These are phyloP conservation scores for Candida silvatica DNA, from an alignment of 805 yeast species.

Conservation along the genomic window DNA sequence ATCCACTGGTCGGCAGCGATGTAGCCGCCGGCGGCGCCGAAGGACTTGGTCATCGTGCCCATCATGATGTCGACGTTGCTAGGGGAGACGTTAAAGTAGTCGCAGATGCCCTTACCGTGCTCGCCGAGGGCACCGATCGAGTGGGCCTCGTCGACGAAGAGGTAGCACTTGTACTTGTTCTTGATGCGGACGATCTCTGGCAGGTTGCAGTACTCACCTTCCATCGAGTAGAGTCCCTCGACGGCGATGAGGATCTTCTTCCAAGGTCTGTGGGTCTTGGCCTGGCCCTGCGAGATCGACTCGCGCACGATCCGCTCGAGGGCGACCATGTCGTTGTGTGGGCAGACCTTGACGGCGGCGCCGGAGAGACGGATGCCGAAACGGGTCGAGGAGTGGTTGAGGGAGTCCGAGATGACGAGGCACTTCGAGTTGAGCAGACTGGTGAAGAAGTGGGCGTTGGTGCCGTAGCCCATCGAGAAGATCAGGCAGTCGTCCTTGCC, in stretches of 20 bases:
- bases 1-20: slow-evolving; percentile 66
- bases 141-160: slow-evolving; percentile 96
- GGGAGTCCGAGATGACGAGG: slow-evolving; percentile 85
- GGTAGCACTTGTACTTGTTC: slow-evolving; percentile 78
- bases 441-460: slow-evolving; percentile 82
- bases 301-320: slow-evolving; percentile 74
- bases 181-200: slow-evolving; percentile 68
- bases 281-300: slow-evolving; percentile 89
- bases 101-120: slow-evolving; percentile 89
- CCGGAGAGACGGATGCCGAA: slow-evolving; percentile 92
- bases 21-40: slow-evolving; percentile 99
- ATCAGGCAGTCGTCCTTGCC: slow-evolving; percentile 86
- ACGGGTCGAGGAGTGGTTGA: slow-evolving; percentile 93
- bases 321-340: slow-evolving; percentile 81
- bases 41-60: slow-evolving; percentile 97
- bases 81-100: slow-evolving; percentile 78
- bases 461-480: slow-evolving; percentile 93
- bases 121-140: slow-evolving; percentile 99
- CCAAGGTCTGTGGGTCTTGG: slow-evolving; percentile 96
- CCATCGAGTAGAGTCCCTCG: slow-evolving; percentile 91
- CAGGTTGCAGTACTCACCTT: slow-evolving; percentile 80
- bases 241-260: slow-evolving; percentile 75
- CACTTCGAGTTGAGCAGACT: slow-evolving; percentile 81
- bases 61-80: slow-evolving; percentile 73
- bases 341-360: slow-evolving; percentile 84